These are phyloP conservation scores for Umbelopsis vinacea DNA, from an alignment of 192 early-diverging fungal species.

Conservation along the genomic window DNA sequence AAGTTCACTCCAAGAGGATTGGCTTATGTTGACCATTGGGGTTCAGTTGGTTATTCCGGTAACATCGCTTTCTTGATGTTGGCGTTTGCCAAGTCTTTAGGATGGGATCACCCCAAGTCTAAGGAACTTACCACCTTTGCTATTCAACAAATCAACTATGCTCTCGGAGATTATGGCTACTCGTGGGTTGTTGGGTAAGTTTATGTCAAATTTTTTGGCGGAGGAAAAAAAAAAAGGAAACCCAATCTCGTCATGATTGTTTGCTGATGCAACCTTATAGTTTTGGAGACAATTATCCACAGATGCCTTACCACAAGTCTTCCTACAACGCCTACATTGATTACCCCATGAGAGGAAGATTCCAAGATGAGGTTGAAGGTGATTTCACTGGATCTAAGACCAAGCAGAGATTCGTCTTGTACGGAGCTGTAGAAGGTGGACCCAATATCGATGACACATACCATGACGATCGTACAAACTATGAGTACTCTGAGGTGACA, in stretches of 20 bases:
- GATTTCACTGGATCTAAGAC: conserved; percentile 50
- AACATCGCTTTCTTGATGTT: conserved; percentile 52
- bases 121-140: conserved; percentile 41
- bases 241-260: not conserved
- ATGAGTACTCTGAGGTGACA: conserved; percentile 56
- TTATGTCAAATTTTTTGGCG: not conserved
- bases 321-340: conserved; percentile 60
- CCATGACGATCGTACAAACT: conserved; percentile 52
- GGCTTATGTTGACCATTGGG: conserved; percentile 51
- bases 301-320: conserved; percentile 55
- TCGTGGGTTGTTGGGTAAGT: conserved; percentile 51
- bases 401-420: conserved; percentile 52
- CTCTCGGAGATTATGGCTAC: conserved; percentile 55
- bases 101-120: conserved; percentile 24
- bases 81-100: conserved; percentile 42
- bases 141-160: conserved; percentile 58
- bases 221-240: too few relatives aligned
- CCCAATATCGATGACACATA: conserved; percentile 59
- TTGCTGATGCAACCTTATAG: conserved; percentile 3
- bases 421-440: conserved; percentile 62
- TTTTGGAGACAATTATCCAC: conserved; percentile 54
- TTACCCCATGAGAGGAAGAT: conserved; percentile 53
- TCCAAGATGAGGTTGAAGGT: conserved; percentile 46
- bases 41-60: conserved; percentile 53
- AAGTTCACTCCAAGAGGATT: conserved; percentile 56